Evolutionary conservation across 257 asterid genomes (phyloP).

Genomic region (Capsicum pubescens): DNA sequence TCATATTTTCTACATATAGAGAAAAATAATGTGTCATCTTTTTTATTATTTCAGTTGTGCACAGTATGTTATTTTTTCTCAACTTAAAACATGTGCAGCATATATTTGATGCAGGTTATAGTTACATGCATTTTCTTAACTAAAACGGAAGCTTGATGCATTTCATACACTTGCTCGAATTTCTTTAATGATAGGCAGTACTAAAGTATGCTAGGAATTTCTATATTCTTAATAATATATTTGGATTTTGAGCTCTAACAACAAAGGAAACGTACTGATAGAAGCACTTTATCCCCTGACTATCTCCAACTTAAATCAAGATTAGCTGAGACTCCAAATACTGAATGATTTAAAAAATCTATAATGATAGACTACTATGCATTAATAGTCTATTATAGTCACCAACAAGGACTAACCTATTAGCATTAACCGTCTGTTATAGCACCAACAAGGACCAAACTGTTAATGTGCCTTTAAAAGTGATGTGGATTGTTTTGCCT

Average conservation of each 20-base stretch:
- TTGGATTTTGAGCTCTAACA: background rate
- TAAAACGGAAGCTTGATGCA: background rate
- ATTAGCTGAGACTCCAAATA: background rate
- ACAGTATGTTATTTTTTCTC: background rate
- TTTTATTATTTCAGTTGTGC: background rate
- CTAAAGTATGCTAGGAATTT: background rate
- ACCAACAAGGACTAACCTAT: background rate
- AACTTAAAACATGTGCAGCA: no score
- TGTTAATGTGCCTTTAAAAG: background rate
- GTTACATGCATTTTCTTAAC: no score
- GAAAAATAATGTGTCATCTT: background rate
- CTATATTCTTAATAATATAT: background rate
- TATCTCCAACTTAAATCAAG: background rate
- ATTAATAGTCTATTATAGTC: background rate
- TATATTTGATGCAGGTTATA: no score
- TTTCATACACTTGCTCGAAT: no score
- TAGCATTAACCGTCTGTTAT: no score
- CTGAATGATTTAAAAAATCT: no score
- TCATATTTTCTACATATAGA: background rate
- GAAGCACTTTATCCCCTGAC: background rate
- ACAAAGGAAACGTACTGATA: background rate
- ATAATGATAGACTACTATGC: background rate
- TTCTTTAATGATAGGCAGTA: background rate
- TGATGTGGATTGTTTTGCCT: conserved; percentile 25
- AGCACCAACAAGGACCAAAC: background rate